Base-by-base conservation (phyloP, 805 yeast genomes). In the Ascoidea rubescens region DNA sequence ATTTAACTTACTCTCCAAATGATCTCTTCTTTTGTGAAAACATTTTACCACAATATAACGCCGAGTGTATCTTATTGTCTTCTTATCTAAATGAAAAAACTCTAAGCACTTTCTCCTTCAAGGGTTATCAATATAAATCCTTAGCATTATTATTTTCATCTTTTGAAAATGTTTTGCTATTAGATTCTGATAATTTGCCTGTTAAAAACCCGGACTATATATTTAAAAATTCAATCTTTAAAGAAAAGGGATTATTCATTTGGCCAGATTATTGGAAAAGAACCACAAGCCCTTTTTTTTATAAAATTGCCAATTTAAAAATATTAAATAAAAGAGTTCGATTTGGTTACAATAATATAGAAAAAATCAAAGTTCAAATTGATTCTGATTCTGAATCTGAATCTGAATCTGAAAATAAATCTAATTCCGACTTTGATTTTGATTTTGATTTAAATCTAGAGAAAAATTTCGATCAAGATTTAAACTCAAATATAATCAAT, bases 221-320 rank as follows among this genome's bases (percentile, higher is more conserved):
- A 28, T 84, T 87, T 62, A 68, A 67, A 4, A 65, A 74, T 10
- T 78, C 79, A 48, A 80, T 87, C 0, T 87, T 76, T 65, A 56
- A 60, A 16, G 63, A 71, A 10, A 67, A 71, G 54, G 78, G 82
- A 53, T 66, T 78, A 63, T 66, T 81, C 31, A 64, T 80, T 31
- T 87, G 95, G 91, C 95, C 95, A 1, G 96, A 87, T 65, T 87
- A 81, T 64, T 87, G 96, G 96, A 77, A 82, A 64, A 74, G 96
- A 57, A 80, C 90, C 5, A 85, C 90, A 1, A 77, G 86, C 1
- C 95, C 96, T 5, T 67, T 68, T 45, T 83, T 75, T 59, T 87
- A 84, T 64, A 75, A 78, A 33, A 79, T 87, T 37, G 43, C 43
- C 14, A 14, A 37, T 37, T 10, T 37, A 37, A 37, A 37, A 37